Evolutionary conservation across 1,284 basidiomycete genomes (phyloP).

Genomic region (Fomitopsis pinicola): DNA sequence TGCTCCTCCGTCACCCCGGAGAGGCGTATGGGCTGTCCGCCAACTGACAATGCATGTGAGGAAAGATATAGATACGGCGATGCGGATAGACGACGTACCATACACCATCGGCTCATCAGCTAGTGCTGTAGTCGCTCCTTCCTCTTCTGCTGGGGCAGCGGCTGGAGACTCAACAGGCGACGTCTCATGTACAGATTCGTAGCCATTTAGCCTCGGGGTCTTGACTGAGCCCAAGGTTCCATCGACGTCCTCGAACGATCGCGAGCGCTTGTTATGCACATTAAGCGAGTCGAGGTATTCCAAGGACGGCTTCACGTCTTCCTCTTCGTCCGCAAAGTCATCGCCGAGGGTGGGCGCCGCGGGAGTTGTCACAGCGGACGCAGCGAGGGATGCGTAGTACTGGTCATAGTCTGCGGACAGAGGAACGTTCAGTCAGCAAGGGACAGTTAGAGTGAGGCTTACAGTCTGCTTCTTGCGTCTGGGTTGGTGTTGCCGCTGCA

Average conservation of each 20-base stretch:
- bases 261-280: constrained; percentile 65
- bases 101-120: constrained; percentile 57
- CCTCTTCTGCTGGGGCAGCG: background rate
- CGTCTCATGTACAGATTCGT: constrained; percentile 15
- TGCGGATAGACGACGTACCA: constrained; percentile 40
- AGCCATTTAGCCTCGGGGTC: constrained; percentile 36
- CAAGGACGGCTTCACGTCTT: constrained; percentile 60
- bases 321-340: constrained; percentile 54
- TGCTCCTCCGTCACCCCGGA: constrained; percentile 79
- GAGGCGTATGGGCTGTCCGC: constrained; percentile 62
- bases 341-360: constrained; percentile 28
- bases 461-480: constrained; percentile 57
- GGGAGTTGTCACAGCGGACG: constrained; percentile 57
- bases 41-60: constrained; percentile 40
- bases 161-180: background rate
- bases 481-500: constrained; percentile 38
- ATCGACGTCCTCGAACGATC: constrained; percentile 58
- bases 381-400: constrained; percentile 72
- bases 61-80: background rate
- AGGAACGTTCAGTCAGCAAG: constrained; percentile 5
- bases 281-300: constrained; percentile 65
- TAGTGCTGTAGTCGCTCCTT: background rate
- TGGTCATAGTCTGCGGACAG: constrained; percentile 61
- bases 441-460: background rate
- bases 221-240: constrained; percentile 36